Evolutionary conservation across 192 early-diverging fungal species (phyloP).

Genomic region (Backusella morwellensis): DNA sequence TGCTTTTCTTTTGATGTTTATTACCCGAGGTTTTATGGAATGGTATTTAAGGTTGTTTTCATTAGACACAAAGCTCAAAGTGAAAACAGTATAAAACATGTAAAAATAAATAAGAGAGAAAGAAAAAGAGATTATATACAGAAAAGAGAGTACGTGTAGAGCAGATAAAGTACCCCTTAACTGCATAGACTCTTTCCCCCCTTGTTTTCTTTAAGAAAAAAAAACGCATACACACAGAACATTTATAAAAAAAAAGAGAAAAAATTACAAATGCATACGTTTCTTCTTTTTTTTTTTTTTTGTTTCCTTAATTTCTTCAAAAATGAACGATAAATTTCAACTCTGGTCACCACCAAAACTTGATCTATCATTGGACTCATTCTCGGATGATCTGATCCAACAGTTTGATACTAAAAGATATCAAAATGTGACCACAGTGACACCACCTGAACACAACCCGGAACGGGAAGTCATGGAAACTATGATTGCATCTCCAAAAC

Average conservation of each 20-base stretch:
- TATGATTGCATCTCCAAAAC: background rate
- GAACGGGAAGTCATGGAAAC: background rate
- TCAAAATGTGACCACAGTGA: background rate
- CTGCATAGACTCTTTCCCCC: background rate
- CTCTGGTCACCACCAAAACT: constrained; percentile 12
- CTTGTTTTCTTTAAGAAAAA: background rate
- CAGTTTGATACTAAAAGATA: background rate
- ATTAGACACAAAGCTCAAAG: background rate
- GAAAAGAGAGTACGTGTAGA: background rate
- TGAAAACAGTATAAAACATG: background rate
- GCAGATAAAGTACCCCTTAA: background rate
- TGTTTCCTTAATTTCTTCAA: background rate
- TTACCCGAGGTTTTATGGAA: constrained; percentile 21
- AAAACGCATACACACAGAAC: background rate
- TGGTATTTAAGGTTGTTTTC: background rate
- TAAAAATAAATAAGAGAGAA: background rate
- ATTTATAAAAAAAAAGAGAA: background rate
- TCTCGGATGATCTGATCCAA: constrained; percentile 4
- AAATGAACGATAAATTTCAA: constrained; percentile 2
- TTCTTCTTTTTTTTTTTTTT: background rate
- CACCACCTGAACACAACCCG: background rate
- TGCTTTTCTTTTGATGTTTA: constrained; percentile 30
- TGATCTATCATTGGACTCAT: constrained; percentile 8
- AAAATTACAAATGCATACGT: background rate
- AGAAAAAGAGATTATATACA: background rate